Evolutionary conservation across 2,329 filamentous ascomycete species (phyloP), one percentile per base, ranked within the genome.

Genomic region (Leptodontidium sp.): DNA sequence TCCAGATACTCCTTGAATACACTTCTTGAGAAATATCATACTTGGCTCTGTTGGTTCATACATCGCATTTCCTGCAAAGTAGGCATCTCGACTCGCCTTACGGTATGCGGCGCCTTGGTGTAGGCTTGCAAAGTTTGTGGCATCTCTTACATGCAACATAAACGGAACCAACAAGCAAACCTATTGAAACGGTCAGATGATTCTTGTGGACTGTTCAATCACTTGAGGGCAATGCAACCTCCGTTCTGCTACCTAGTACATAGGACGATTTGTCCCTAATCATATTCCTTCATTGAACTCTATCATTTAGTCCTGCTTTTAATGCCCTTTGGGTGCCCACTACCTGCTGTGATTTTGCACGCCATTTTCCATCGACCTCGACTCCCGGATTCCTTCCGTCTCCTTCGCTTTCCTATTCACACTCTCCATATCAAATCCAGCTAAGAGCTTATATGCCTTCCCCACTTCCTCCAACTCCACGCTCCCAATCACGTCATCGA

Each of bases 351-450:
- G 4, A 24, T 17, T 32, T 50, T 63, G 15, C 9, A 35, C 38
- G 21, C 50, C 40, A 24, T 61, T 64, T 43, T 15, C 35, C 29
- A 63, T 59, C 50, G 29, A 12, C 49, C 61, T 68, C 38, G 57
- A 64, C 8, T 62, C 47, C 64, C 53, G 68, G 7, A 76, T 26
- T 6, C 71, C 72, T 53, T 81, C 77, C 1, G 80, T 83, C 67
- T 78, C 74, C 40, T 55, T 76, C 26, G 81, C 81, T 70, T 79
- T 81, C 29, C 69, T 71, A 66, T 83, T 84, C 4, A 84, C 81
- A 45, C 74, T 79, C 2, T 82, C 80, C 76, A 80, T 82, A 72
- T 84, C 82, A 67, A 84, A 84, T 0, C 82, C 82, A 8, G 82
- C 82, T 52, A 83, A 75, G 45, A 79, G 77, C 69, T 84, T 83